Base-by-base conservation (phyloP, 2,329 filamentous ascomycete genomes). In the Colletotrichum graminicola region DNA sequence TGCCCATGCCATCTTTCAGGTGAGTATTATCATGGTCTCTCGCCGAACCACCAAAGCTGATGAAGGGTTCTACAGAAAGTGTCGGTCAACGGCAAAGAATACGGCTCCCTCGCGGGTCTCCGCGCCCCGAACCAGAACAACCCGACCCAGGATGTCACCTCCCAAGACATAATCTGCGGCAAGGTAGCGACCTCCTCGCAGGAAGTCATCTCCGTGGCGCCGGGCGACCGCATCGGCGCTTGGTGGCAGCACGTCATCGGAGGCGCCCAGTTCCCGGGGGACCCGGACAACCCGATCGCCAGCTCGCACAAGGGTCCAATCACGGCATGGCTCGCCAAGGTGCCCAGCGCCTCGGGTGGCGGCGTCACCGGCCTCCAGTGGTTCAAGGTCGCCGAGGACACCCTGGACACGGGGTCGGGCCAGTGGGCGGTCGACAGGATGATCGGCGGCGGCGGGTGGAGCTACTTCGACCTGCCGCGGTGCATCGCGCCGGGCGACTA, bases 241-340 rank as follows among this genome's bases (percentile, higher is more conserved):
- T 84, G 81, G 77, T 89, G 84, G 81, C 85, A 86, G 52, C 87
- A 89, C 75, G 80, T 88, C 62, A 84, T 89, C 66, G 87, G 87
- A 64, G 87, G 87, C 59, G 80, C 83, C 10, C 86, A 89, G 77
- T 83, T 80, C 74, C 64, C 85, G 55, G 81, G 81, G 73, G 86
- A 87, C 79, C 78, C 79, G 2, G 86, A 87, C 77, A 84, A 88
- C 78, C 87, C 86, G 64, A 88, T 89, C 74, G 87, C 87, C 41
- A 79, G 82, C 66, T 85, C 84, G 16, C 87, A 89, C 79, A 87
- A 87, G 77, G 87, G 87, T 0, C 87, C 87, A 2, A 80, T 89
- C 51, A 84, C 86, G 59, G 83, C 85, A 2, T 88, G 87, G 78
- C 80, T 88, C 32, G 83, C 85, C 56, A 86, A 87, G 77, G 87